These are phyloP conservation scores for Suillus weaverae DNA, from an alignment of 768 basidiomycete genomes.

Conservation along the genomic window DNA sequence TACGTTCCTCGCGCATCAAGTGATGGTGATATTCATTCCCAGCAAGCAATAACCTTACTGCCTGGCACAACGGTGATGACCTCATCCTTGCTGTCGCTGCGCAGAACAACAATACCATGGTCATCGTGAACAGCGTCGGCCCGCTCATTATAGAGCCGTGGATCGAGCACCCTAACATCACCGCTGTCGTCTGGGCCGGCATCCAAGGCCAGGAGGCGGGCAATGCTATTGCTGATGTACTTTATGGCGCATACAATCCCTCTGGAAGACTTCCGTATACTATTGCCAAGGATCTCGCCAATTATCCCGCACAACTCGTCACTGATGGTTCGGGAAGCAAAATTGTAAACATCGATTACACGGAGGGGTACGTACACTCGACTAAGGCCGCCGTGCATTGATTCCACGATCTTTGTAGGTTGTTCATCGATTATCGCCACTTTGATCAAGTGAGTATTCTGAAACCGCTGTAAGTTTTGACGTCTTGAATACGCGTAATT, in stretches of 20 bases:
- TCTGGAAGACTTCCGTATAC: conserved; percentile 73
- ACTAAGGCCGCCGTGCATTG: background rate
- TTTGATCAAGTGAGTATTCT: conserved; percentile 53
- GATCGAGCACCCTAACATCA: conserved; percentile 74
- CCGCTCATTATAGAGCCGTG: conserved; percentile 63
- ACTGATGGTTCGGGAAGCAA: conserved; percentile 35
- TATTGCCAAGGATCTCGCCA: conserved; percentile 57
- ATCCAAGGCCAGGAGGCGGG: conserved; percentile 69
- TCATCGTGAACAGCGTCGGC: conserved; percentile 47
- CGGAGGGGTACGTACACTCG: conserved; percentile 45
- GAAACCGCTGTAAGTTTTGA: background rate
- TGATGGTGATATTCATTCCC: background rate
- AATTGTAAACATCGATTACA: conserved; percentile 56
- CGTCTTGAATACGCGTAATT: conserved; percentile 23
- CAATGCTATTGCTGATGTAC: conserved; percentile 66
- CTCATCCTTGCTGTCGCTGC: conserved; percentile 69
- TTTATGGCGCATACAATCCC: conserved; percentile 71
- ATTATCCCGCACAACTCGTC: conserved; percentile 57
- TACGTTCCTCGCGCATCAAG: conserved; percentile 21
- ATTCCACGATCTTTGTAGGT: conserved; percentile 27
- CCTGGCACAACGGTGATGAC: conserved; percentile 72
- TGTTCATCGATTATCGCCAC: conserved; percentile 66
- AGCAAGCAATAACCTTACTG: conserved; percentile 61
- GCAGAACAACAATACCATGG: conserved; percentile 44
- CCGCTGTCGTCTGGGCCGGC: conserved; percentile 73